phyloP scores from a whole-genome alignment of 768 basidiomycete species.

The Hypsizygus marmoreus region DNA sequence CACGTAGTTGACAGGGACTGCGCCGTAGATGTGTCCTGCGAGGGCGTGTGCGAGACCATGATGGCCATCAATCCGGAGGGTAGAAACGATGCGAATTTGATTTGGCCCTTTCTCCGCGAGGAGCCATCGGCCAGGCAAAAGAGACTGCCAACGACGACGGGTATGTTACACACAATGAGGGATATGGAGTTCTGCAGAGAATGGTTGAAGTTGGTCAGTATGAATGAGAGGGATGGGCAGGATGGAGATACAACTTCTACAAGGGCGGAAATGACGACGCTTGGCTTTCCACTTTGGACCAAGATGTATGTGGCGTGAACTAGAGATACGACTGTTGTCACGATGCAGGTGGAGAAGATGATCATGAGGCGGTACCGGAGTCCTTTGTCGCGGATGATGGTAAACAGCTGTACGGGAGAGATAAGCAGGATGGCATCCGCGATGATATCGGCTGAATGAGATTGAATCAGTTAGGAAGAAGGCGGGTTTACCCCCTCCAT shows the following conservation, averaged over 20 bases:
- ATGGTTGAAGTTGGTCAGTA: background rate
- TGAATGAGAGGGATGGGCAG: slow-evolving; percentile 2
- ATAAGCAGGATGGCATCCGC: slow-evolving; percentile 46
- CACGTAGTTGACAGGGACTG: too few relatives aligned
- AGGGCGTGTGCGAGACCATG: too few relatives aligned
- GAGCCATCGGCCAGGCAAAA: slow-evolving; percentile 15
- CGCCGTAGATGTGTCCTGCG: too few relatives aligned
- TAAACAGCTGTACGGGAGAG: slow-evolving; percentile 46
- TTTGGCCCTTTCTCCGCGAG: background rate
- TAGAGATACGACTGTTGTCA: slow-evolving; percentile 46
- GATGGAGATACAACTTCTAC: too few relatives aligned
- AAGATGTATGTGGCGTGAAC: slow-evolving; percentile 47
- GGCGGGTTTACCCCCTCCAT: background rate
- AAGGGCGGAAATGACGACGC: slow-evolving; percentile 37
- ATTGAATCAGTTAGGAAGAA: background rate
- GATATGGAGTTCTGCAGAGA: slow-evolving; percentile 31
- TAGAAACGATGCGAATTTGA: background rate
- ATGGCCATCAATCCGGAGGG: too few relatives aligned
- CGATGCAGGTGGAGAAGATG: slow-evolving; percentile 55
- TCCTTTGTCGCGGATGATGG: slow-evolving; percentile 35
- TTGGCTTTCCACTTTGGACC: slow-evolving; percentile 18
- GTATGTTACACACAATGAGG: slow-evolving; percentile 39
- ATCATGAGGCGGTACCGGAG: slow-evolving; percentile 43
- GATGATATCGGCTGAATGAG: slow-evolving; percentile 23
- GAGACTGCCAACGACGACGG: slow-evolving; percentile 32